Base-by-base conservation (phyloP, 140 eudicot genomes). In the Ambrosia hybrid region DNA sequence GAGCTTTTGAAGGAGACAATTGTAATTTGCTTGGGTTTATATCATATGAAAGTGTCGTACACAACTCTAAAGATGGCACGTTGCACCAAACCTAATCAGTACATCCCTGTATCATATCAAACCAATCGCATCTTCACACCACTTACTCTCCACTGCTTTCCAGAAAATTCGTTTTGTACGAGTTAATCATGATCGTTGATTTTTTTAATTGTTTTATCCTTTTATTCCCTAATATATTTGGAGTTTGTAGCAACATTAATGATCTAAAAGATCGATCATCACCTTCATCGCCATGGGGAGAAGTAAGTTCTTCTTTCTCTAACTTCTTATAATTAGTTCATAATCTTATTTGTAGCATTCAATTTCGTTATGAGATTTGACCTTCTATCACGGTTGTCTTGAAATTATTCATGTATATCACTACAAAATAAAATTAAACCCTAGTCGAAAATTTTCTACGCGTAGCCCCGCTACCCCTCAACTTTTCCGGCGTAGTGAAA, bases 231-330 rank as follows among this genome's bases (percentile, higher is more conserved):
- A 74, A 48, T 55, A 73, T 48, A 75, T 41, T 30, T 43, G 26
- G 16, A 65, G 73, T 37, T 75, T 67, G 11, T 5, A 15, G 17
- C 68, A 13, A 73, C 77, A n/a, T n/a, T n/a, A 61, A 51, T 46
- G 14, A 45, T 60, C 46, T 41, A 17, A 13, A 45, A 11, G n/a
- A 48, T 48, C 8, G 13, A 30, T 53, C 57, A 43, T 5, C 30
- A 21, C 30, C 57, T 65, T 37, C 53, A 52, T 65, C 21, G 33
- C 79, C 70, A 79, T 79, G 83, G 83, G 83, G 4, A 73, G 83
- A 12, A 73, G 83, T 79, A 73, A 45, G 74, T 78, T 64, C 55
- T 1, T 17, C 65, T 39, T 39, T 33, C 43, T 41, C 8, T 41
- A 41, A 45, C 1, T 48, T 49, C 10, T 3, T n/a, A n/a, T n/a